Base-by-base conservation (phyloP, 441 rosid species). In the Brassica hybrid region DNA sequence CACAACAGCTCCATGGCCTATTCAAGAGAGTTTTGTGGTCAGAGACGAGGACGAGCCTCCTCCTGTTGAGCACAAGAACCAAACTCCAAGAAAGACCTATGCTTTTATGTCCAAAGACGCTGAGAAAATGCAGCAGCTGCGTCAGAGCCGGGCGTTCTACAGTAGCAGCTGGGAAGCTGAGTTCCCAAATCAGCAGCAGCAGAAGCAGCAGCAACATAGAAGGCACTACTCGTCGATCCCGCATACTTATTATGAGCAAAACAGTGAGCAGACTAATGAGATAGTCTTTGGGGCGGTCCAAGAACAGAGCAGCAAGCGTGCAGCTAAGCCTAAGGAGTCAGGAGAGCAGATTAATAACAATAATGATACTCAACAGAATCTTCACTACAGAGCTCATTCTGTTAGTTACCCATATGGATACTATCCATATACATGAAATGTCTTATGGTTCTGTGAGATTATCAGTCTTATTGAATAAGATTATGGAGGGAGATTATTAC, bases 61-160 rank as follows among this genome's bases (percentile, higher is more conserved):
- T 66, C 86, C 96, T 1, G 78, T 88, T 17, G 97, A 94, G 69
- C 78, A 95, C 56, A 83, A 93, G 85, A 85, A 90, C 69, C 96
- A 88, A 43, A 93, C 98, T 7, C 98, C 94, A 0, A 82, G 86
- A 76, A 95, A 93, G 78, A 95, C 89, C 2, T 95, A 93, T 73
- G 77, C 99, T 18, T 95, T 93, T 85, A 93, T 95, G 99, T 90
- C 96, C 30, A 93, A 88, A 84, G 98, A 93, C n/a, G n/a, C n/a
- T n/a, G n/a, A n/a, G n/a, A n/a, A n/a, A n/a, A n/a, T n/a, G n/a
- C n/a, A n/a, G n/a, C 27, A 91, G 71, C 85, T 92, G 90, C 90
- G 92, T 52, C 96, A 93, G 81, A 88, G 97, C 72, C 89, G 85
- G 1, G 91, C 89, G 2, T 86, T 93, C 79, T 93, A 89, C 77